Evolutionary conservation across 169 alveolate genomes (phyloP).

Genomic region (Theileria annulata): DNA sequence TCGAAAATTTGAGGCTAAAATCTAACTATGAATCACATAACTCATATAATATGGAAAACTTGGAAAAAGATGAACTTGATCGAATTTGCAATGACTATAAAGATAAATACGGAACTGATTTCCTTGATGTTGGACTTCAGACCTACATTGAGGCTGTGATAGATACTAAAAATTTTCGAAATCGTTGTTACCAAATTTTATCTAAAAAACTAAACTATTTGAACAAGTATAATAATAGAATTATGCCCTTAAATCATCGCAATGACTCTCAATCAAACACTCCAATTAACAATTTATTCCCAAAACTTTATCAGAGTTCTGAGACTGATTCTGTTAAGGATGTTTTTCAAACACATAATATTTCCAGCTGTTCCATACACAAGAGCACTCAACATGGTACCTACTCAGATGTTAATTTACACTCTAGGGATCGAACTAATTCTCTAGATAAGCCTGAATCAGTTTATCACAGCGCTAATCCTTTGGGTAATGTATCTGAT

Average conservation of each 20-base stretch:
- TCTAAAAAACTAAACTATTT: slow-evolving; percentile 25
- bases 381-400: not conserved
- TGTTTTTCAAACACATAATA: not conserved
- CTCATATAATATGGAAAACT: not conserved
- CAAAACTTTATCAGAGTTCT: not conserved
- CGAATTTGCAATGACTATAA: slow-evolving; percentile 32
- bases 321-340: not conserved
- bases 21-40: slow-evolving; percentile 3
- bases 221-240: not conserved
- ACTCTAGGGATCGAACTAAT: not conserved
- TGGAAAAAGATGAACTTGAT: slow-evolving; percentile 29
- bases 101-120: slow-evolving; percentile 56
- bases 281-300: not conserved
- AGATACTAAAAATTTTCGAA: slow-evolving; percentile 59
- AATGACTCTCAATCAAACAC: not conserved
- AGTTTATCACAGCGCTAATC: not conserved
- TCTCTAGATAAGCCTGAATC: not conserved
- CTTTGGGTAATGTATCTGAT: not conserved
- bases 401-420: not conserved
- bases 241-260: not conserved
- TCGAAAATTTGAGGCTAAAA: not conserved
- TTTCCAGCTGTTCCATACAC: not conserved
- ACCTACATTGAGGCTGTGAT: slow-evolving; percentile 56
- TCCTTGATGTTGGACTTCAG: slow-evolving; percentile 53
- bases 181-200: slow-evolving; percentile 51